Evolutionary conservation across 1,284 basidiomycete species (phyloP).

Genomic region (Cutaneotrichosporon dermatis): DNA sequence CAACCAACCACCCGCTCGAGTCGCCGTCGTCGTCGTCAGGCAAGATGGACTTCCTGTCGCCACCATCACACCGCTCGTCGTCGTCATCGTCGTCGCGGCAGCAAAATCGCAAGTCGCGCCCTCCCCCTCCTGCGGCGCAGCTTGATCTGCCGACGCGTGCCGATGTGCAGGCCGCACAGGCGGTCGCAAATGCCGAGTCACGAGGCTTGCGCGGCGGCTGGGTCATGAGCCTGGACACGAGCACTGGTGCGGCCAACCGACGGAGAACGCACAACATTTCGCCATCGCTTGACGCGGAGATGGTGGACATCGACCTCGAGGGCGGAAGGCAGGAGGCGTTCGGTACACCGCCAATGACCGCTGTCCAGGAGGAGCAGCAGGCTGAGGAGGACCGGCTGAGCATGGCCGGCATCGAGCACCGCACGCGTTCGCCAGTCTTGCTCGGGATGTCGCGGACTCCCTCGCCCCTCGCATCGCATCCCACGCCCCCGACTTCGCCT

Average conservation of each 20-base stretch:
- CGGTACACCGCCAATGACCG: slow-evolving; percentile 32
- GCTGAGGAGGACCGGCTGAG: slow-evolving; percentile 34
- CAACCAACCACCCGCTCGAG: slow-evolving; percentile 12
- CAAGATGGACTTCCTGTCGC: slow-evolving; percentile 36
- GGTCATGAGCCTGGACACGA: slow-evolving; percentile 47
- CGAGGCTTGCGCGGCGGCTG: slow-evolving; percentile 48
- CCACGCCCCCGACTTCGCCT: background rate
- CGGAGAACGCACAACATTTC: slow-evolving; percentile 11
- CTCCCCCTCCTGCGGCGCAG: slow-evolving; percentile 31
- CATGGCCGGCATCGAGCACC: slow-evolving; percentile 34
- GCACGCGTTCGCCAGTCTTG: slow-evolving; percentile 15
- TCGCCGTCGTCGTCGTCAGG: background rate
- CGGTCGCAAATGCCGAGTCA: slow-evolving; percentile 45
- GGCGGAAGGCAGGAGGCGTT: slow-evolving; percentile 40
- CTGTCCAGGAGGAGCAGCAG: slow-evolving; percentile 29
- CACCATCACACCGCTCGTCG: slow-evolving; percentile 22
- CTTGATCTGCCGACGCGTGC: slow-evolving; percentile 49
- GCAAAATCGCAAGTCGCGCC: slow-evolving; percentile 6
- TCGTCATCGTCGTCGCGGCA: slow-evolving; percentile 25
- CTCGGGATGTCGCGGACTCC: slow-evolving; percentile 22
- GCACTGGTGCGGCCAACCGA: slow-evolving; percentile 22
- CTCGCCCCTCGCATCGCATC: slow-evolving; percentile 28
- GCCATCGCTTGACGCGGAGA: slow-evolving; percentile 33
- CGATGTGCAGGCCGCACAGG: slow-evolving; percentile 49
- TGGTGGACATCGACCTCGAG: slow-evolving; percentile 51